These are phyloP conservation scores for Cardamine chenopodiifolia DNA, from an alignment of 345 rosid genomes.

Conservation along the genomic window DNA sequence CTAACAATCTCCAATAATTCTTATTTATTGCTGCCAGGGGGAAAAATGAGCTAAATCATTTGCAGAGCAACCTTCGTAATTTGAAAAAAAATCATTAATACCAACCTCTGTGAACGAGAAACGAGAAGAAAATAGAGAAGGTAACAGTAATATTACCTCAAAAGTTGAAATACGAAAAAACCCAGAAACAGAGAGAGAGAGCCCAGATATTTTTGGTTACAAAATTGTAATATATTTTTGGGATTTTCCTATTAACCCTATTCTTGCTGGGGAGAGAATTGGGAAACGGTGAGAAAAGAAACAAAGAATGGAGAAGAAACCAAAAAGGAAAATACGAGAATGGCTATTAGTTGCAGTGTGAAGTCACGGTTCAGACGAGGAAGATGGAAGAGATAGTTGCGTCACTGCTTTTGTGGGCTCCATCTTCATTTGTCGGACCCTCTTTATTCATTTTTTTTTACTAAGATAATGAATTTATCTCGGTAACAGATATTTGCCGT, in stretches of 20 bases:
- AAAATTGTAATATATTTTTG: background rate
- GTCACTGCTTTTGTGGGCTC: slow-evolving; percentile 4
- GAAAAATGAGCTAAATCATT: background rate
- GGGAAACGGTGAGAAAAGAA: slow-evolving; percentile 9
- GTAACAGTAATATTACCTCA: slow-evolving; percentile 6
- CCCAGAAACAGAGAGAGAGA: slow-evolving; percentile 8
- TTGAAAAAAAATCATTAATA: background rate
- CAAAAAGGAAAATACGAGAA: slow-evolving; percentile 3
- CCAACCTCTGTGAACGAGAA: background rate
- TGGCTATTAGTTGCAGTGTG: slow-evolving; percentile 10
- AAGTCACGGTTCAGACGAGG: slow-evolving; percentile 1
- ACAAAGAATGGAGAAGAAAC: background rate
- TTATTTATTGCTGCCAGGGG: background rate
- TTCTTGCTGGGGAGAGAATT: background rate
- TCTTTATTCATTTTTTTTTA: background rate
- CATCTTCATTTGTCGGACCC: slow-evolving; percentile 2
- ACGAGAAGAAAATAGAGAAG: slow-evolving; percentile 1
- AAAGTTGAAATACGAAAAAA: background rate
- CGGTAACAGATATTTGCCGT: background rate
- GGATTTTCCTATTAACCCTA: background rate
- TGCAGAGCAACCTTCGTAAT: background rate
- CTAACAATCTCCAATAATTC: background rate
- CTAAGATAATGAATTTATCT: slow-evolving; percentile 27
- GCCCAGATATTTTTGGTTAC: background rate
- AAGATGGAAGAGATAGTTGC: background rate